A percentile compares a stretch with the other conserved stretches of the same genome.
Conservation (phyloP, 2,329 filamentous ascomycete genomes). For the Botrytis hyacinthi region DNA sequence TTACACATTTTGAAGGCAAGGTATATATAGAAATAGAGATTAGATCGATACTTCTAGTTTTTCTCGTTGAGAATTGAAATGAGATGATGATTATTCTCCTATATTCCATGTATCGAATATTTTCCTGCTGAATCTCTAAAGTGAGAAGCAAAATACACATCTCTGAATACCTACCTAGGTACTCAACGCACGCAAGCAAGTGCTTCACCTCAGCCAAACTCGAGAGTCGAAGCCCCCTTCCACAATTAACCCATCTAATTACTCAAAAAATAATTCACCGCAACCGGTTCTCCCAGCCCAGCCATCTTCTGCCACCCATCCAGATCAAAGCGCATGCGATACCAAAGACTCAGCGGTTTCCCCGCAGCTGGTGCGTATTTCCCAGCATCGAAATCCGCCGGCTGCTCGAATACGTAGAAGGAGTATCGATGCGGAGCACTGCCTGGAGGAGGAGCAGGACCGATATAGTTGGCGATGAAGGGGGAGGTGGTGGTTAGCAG, state of each 20-base stretch:
- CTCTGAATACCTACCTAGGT: background rate
- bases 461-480: slow-evolving; percentile 44
- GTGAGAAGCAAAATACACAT: no score
- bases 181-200: background rate
- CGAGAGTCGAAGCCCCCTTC: background rate
- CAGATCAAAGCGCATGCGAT: slow-evolving; percentile 46
- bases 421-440: slow-evolving; percentile 50
- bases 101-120: background rate
- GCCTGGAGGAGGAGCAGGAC: slow-evolving; percentile 47
- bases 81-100: background rate
- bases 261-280: slow-evolving; percentile 42
- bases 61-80: background rate
- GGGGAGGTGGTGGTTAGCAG: slow-evolving; percentile 22
- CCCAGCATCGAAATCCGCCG: slow-evolving; percentile 40
- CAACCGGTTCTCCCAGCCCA: slow-evolving; percentile 39
- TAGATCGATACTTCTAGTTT: no score
- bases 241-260: slow-evolving; percentile 27
- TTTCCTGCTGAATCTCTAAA: background rate
- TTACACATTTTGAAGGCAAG: no score
- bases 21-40: background rate
- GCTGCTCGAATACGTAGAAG: slow-evolving; percentile 51
- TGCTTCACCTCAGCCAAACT: background rate
- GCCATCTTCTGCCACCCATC: slow-evolving; percentile 42
- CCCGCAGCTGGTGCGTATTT: slow-evolving; percentile 40
- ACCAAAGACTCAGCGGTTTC: slow-evolving; percentile 39